Conservation (phyloP, 148 eudicot genomes). For the Limonium bicolor region DNA sequence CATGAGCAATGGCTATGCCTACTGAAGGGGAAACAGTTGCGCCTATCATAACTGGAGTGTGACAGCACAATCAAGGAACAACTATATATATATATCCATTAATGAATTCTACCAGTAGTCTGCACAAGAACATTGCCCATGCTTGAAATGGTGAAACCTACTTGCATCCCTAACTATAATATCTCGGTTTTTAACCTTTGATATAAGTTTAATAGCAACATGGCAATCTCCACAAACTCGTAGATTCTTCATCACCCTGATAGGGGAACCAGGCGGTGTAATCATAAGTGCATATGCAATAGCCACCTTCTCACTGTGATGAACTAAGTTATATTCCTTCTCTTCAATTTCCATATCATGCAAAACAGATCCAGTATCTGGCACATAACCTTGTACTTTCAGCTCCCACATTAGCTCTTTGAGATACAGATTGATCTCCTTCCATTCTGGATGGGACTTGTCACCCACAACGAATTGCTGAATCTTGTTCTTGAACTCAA, state of each 20-base stretch:
- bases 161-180: conserved; percentile 73
- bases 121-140: conserved; percentile 69
- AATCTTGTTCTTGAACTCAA: conserved; percentile 51
- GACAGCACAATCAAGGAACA: too few species aligned
- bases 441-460: conserved; percentile 42
- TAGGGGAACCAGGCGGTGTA: conserved; percentile 43
- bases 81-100: too few species aligned
- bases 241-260: conserved; percentile 84
- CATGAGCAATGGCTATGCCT: too few species aligned
- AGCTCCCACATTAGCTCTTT: conserved; percentile 45
- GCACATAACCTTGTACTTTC: conserved; percentile 50
- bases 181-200: conserved; percentile 42
- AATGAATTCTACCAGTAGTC: conserved; percentile 38
- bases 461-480: conserved; percentile 57
- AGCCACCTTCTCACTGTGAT: conserved; percentile 75
- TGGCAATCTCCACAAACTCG: conserved; percentile 76
- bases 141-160: conserved; percentile 78
- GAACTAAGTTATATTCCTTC: conserved; percentile 50
- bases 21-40: too few species aligned
- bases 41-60: too few species aligned
- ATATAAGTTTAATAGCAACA: conserved; percentile 57
- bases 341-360: conserved; percentile 70
- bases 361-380: conserved; percentile 46
- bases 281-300: conserved; percentile 78
- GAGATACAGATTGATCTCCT: conserved; percentile 39